Base-by-base conservation (phyloP, 805 yeast species). In the Wickerhamiella alocasiicola region DNA sequence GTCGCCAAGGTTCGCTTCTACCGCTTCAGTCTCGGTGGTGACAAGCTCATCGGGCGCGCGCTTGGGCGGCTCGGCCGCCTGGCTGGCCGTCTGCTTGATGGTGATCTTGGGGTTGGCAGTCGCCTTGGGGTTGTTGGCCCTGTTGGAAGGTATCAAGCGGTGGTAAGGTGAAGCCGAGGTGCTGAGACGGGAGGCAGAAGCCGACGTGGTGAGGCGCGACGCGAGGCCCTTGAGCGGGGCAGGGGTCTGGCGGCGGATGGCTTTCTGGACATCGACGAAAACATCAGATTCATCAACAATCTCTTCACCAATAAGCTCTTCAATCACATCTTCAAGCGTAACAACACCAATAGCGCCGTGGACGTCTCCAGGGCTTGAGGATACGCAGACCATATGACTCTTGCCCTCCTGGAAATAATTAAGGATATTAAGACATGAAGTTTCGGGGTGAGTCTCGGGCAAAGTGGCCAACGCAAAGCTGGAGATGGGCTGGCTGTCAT, bases 361-460 rank as follows among this genome's bases (percentile, higher is more conserved):
- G 1, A 79, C 70, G 29, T 61, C 69, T 32, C 98, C 98, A 0
- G 97, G 97, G 33, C 68, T 67, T 43, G 76, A 78, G 48, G 88
- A 76, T 6, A 88, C 95, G 27, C 87, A 77, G 53, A 91, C 88
- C 98, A 88, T 88, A 61, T 88, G 98, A 1, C 94, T 79, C 60
- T 85, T 87, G 46, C 98, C 98, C 59, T 88, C 96, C 60, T 88
- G 98, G 69, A 91, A 88, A 62, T 88, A 88, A 60, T 88, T 88
- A 55, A 88, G 69, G 49, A 88, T 87, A 61, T 91, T 88, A 55
- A 88, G 67, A 60, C 97, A 88, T 5, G 95, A 84, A 3, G 97
- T 87, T 39, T 80, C 85, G 17, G 83, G 79, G 2, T 80, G 75
- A 0, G 98, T 88, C 62, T 88, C 97, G 0, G 98, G 98, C 34